A percentile compares a stretch with the other conserved stretches of the same genome.
Conservation (phyloP, 208 protist genomes). For the Crithidia fasciculata region DNA sequence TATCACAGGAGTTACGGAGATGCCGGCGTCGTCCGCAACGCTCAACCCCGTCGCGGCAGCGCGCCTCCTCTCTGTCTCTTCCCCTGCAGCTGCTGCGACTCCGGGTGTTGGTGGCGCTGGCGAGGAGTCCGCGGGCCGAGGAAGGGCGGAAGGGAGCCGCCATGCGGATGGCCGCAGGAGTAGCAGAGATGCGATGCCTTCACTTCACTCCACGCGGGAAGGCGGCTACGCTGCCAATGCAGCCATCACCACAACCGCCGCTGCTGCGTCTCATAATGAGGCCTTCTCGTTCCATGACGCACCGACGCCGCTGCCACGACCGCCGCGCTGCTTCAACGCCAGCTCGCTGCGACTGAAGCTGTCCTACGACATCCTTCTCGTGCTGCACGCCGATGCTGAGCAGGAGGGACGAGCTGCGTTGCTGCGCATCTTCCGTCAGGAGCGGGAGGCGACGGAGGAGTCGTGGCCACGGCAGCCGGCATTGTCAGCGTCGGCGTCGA, state of each 20-base stretch:
- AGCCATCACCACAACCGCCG: too few relatives aligned
- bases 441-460: conserved; percentile 21
- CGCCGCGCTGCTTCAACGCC: conserved; percentile 60
- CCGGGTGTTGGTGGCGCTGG: too few relatives aligned
- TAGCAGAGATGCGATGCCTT: too few relatives aligned
- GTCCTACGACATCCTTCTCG: conserved; percentile 54
- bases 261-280: too few relatives aligned
- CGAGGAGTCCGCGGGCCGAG: too few relatives aligned
- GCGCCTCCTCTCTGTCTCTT: neutral
- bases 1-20: neutral
- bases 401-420: conserved; percentile 15
- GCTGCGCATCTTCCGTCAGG: conserved; percentile 16
- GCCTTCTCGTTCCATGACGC: too few relatives aligned
- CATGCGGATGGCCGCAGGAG: too few relatives aligned
- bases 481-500: neutral
- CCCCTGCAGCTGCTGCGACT: neutral
- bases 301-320: conserved; percentile 7
- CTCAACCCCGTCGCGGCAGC: neutral
- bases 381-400: conserved; percentile 42
- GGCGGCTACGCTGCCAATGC: too few relatives aligned
- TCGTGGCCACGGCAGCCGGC: conserved; percentile 8
- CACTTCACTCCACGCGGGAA: too few relatives aligned
- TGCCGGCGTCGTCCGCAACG: neutral
- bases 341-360: conserved; percentile 73
- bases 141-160: too few relatives aligned